Evolutionary conservation across 2,329 filamentous ascomycete genomes (phyloP).

Genomic region (Didymella arachidicola): DNA sequence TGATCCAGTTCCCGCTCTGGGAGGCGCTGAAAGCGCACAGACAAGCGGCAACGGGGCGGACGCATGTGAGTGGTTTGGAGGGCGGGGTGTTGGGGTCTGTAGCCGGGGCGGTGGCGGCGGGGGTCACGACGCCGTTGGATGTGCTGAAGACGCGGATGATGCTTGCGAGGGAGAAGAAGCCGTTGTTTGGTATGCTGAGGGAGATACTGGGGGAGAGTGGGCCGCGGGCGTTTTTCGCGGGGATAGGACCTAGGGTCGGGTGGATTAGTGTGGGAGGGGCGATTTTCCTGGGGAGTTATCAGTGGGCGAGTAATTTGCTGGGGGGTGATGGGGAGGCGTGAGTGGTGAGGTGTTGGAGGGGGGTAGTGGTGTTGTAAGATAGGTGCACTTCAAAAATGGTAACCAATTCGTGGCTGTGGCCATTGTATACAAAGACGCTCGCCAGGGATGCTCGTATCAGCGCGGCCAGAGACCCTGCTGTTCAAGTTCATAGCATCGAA

Average conservation of each 20-base stretch:
- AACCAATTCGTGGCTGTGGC: too few species aligned
- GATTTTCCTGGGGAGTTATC: constrained; percentile 93
- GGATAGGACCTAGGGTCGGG: constrained; percentile 80
- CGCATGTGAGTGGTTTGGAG: constrained; percentile 72
- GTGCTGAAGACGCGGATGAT: constrained; percentile 97
- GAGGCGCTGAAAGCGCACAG: constrained; percentile 85
- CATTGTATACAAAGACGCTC: background rate
- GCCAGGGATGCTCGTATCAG: too few species aligned
- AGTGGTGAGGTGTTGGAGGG: too few species aligned
- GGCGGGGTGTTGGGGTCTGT: constrained; percentile 85
- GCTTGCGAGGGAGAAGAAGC: constrained; percentile 76
- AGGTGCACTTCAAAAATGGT: too few species aligned
- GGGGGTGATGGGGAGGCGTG: constrained; percentile 52
- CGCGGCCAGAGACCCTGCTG: too few species aligned
- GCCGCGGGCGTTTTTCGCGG: constrained; percentile 74
- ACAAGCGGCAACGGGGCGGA: constrained; percentile 54
- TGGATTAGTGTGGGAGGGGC: constrained; percentile 97
- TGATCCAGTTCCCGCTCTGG: constrained; percentile 98
- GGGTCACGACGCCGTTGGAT: constrained; percentile 88
- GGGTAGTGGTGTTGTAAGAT: too few species aligned
- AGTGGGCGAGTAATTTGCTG: constrained; percentile 82
- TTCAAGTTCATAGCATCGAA: too few species aligned
- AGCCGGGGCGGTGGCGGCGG: constrained; percentile 85
- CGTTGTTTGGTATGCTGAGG: constrained; percentile 66
- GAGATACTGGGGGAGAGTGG: constrained; percentile 72